These are phyloP conservation scores for Plasmodium berghei DNA, from an alignment of 169 alveolate species.

Conservation along the genomic window DNA sequence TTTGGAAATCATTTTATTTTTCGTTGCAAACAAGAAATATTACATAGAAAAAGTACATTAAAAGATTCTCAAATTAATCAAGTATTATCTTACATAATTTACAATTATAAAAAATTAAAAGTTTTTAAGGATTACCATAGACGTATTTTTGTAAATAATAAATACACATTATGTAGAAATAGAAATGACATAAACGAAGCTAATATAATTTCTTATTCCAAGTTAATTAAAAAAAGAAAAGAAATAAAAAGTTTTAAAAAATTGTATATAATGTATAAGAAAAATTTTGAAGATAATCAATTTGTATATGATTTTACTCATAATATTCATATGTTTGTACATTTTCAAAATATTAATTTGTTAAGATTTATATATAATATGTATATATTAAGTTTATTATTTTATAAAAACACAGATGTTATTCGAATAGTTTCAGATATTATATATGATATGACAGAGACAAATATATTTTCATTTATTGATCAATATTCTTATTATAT, in stretches of 20 bases:
- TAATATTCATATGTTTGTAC: constrained; percentile 48
- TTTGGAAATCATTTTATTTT: background rate
- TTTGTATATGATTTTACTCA: constrained; percentile 53
- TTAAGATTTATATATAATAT: constrained; percentile 30
- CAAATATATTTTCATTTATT: constrained; percentile 48
- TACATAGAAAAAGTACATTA: constrained; percentile 20
- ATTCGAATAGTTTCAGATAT: constrained; percentile 41
- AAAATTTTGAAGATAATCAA: constrained; percentile 6
- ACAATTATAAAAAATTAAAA: constrained; percentile 14
- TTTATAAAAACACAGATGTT: constrained; percentile 36
- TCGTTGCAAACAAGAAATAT: constrained; percentile 46
- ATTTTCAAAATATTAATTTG: constrained; percentile 33
- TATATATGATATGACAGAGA: constrained; percentile 20
- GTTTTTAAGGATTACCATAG: constrained; percentile 18
- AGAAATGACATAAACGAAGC: background rate
- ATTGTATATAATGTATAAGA: background rate
- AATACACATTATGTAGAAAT: constrained; percentile 15
- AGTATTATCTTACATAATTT: constrained; percentile 29
- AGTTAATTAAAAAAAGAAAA: constrained; percentile 4
- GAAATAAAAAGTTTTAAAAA: background rate
- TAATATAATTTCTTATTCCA: background rate
- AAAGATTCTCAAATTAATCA: constrained; percentile 47
- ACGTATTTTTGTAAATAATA: background rate
- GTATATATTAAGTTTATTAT: constrained; percentile 47
- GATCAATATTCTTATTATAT: constrained; percentile 58